Conservation (phyloP, 352 stramenopile species). For the Phytophthora boehmeriae region DNA sequence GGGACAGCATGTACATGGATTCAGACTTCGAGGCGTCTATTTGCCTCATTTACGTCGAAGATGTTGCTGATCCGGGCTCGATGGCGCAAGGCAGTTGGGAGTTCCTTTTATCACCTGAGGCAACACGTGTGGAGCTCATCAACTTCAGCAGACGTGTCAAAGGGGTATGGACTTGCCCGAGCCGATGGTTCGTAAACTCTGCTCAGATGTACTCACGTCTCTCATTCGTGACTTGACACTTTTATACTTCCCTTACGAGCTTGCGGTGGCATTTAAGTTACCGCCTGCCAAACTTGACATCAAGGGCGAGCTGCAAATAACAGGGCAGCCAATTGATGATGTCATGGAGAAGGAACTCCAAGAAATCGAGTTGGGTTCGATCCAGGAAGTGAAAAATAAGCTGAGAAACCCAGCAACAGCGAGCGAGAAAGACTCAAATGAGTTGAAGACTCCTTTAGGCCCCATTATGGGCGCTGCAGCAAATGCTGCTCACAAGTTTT, state of each 20-base stretch:
- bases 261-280: constrained; percentile 58
- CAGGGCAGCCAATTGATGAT: constrained; percentile 56
- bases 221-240: constrained; percentile 65
- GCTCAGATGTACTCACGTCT: constrained; percentile 64
- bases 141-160: constrained; percentile 73
- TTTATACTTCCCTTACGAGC: constrained; percentile 69
- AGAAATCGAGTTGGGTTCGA: constrained; percentile 25
- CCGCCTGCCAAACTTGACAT: constrained; percentile 67
- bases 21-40: constrained; percentile 66
- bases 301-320: constrained; percentile 59
- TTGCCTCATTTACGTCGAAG: constrained; percentile 70
- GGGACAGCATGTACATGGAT: constrained; percentile 79
- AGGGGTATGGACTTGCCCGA: constrained; percentile 77
- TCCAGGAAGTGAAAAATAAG: constrained; percentile 25
- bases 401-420: constrained; percentile 10
- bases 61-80: constrained; percentile 40
- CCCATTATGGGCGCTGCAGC: constrained; percentile 37
- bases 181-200: constrained; percentile 71
- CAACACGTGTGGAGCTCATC: constrained; percentile 64
- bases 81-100: constrained; percentile 62
- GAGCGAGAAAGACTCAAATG: constrained; percentile 1
- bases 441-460: constrained; percentile 7
- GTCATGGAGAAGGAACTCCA: constrained; percentile 60
- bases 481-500: constrained; percentile 47
- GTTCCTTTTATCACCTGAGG: constrained; percentile 58